These are phyloP conservation scores for Leishmania martiniquensis DNA, from an alignment of 208 protist species.

Conservation along the genomic window DNA sequence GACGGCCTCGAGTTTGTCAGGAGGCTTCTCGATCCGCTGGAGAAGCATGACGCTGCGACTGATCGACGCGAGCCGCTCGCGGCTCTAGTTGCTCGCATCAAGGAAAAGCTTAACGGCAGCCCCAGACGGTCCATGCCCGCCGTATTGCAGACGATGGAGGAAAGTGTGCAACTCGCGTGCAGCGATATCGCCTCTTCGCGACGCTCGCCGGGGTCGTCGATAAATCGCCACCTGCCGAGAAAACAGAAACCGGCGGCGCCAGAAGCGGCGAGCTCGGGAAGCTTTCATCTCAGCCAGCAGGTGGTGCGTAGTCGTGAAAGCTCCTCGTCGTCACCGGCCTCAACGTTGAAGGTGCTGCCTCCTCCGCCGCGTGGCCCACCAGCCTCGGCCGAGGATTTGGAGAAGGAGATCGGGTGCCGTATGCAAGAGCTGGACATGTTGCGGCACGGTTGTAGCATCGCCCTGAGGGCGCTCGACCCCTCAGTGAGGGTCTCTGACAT, in stretches of 20 bases:
- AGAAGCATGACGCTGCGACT: neutral
- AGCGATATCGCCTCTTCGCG: neutral
- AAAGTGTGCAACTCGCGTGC: neutral
- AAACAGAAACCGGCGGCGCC: constrained; percentile 42
- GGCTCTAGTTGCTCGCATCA: constrained; percentile 10
- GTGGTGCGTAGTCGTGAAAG: neutral
- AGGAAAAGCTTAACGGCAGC: constrained; percentile 4
- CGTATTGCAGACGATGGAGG: neutral
- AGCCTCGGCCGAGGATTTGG: constrained; percentile 4
- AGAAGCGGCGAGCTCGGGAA: constrained; percentile 12
- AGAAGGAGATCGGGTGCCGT: constrained; percentile 3
- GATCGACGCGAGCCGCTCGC: constrained; percentile 14
- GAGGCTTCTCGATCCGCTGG: constrained; percentile 21
- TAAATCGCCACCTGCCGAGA: constrained; percentile 12
- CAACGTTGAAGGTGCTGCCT: constrained; percentile 8
- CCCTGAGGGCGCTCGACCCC: constrained; percentile 27
- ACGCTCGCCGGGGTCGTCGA: constrained; percentile 10
- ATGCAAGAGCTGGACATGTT: constrained; percentile 28
- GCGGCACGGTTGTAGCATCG: constrained; percentile 31
- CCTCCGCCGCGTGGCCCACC: constrained; percentile 6
- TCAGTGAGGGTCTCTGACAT: constrained; percentile 14
- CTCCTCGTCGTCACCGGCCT: neutral
- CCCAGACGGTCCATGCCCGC: neutral
- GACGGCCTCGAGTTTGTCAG: constrained; percentile 11
- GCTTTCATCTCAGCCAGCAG: constrained; percentile 25